Evolutionary conservation across 495 filamentous ascomycete species (phyloP).

Genomic region (Neurospora sp.): DNA sequence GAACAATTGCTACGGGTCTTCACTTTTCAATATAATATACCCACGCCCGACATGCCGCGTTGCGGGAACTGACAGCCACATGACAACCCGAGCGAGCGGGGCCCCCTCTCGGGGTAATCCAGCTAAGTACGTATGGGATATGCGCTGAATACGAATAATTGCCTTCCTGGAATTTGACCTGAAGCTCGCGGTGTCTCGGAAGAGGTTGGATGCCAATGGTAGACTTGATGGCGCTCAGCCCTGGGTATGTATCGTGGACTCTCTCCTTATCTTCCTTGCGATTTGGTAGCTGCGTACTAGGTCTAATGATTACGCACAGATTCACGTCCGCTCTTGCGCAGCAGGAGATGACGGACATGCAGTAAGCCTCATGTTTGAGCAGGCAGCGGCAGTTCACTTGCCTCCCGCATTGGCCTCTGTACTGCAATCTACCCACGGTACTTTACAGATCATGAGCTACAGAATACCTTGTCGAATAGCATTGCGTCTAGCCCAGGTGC

Average conservation of each 20-base stretch:
- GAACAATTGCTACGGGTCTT: neutral
- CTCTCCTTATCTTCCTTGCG: neutral
- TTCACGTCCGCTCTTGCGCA: neutral
- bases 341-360: neutral
- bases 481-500: neutral
- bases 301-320: neutral
- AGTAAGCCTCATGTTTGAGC: neutral
- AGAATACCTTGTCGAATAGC: neutral
- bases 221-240: neutral
- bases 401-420: neutral
- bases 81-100: neutral
- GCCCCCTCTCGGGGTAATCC: neutral
- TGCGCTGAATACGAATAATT: neutral
- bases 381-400: neutral
- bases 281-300: neutral
- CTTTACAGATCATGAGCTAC: neutral
- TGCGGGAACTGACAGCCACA: neutral
- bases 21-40: neutral
- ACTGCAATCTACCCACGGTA: neutral
- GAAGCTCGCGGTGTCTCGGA: neutral
- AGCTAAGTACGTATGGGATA: neutral
- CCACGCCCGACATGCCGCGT: neutral
- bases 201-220: neutral
- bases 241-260: neutral
- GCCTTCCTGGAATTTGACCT: neutral